Conservation (phyloP, 495 filamentous ascomycete genomes). For the Xylaria palmicola region DNA sequence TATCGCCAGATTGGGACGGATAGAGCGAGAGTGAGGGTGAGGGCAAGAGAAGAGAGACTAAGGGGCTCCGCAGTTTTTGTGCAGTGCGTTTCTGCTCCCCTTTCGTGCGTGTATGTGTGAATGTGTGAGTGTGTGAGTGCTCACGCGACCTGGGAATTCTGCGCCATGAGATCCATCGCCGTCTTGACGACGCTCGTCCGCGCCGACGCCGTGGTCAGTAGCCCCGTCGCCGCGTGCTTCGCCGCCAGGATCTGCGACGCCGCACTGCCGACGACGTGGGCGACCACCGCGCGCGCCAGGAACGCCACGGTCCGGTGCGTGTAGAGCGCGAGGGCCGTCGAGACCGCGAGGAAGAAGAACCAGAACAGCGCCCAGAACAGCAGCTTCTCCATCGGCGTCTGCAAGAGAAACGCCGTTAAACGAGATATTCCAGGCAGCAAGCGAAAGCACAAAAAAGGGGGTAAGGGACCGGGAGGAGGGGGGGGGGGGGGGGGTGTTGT, state of each 20-base stretch:
- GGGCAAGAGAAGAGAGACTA: no score
- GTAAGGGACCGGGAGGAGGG: no score
- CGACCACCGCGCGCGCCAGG: conserved; percentile 13
- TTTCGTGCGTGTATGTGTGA: no score
- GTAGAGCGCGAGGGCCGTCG: conserved; percentile 20
- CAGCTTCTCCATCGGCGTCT: conserved; percentile 47
- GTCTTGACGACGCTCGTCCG: not conserved
- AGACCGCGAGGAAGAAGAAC: conserved; percentile 24
- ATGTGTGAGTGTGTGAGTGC: no score
- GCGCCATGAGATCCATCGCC: not conserved
- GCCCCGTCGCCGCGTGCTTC: not conserved
- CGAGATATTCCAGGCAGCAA: no score
- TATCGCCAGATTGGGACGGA: no score
- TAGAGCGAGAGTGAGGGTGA: no score
- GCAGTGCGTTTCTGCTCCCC: no score
- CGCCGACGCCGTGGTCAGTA: not conserved
- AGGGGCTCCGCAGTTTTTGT: no score
- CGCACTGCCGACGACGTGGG: conserved; percentile 7
- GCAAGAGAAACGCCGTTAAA: no score
- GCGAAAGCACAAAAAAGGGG: no score
- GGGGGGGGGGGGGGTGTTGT: no score
- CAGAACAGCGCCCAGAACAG: conserved; percentile 34
- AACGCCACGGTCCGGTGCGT: conserved; percentile 17
- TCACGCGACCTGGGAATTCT: conserved; percentile 20
- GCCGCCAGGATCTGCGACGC: conserved; percentile 8